Conservation (phyloP, 352 stramenopile genomes). For the Pythium biforme region DNA sequence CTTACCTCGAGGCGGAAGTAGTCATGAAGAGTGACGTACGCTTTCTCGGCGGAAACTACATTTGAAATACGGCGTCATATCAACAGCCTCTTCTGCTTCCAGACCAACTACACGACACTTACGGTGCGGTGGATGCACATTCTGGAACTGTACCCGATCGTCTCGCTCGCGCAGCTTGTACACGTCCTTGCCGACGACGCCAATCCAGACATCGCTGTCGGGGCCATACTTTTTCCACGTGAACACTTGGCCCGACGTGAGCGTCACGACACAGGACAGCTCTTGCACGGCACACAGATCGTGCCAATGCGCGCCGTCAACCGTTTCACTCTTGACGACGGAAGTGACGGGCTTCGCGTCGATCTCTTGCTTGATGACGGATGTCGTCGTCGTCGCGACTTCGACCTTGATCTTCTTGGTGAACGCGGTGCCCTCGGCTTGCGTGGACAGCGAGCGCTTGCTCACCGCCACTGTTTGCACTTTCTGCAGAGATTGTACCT, state of each 20-base stretch:
- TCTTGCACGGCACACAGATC: slow-evolving; percentile 22
- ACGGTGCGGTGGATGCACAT: slow-evolving; percentile 22
- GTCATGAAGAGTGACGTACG: slow-evolving; percentile 8
- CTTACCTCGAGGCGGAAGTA: slow-evolving; percentile 30
- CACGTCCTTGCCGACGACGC: slow-evolving; percentile 24
- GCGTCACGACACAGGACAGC: slow-evolving; percentile 29
- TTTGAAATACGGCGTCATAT: no score
- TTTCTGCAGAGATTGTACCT: not conserved
- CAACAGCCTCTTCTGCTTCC: not conserved
- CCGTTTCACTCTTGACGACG: not conserved
- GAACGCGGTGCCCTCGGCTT: not conserved
- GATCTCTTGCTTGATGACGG: slow-evolving; percentile 8
- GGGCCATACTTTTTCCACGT: slow-evolving; percentile 26
- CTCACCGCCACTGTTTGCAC: not conserved
- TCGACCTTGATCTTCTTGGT: slow-evolving; percentile 30
- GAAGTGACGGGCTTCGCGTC: not conserved
- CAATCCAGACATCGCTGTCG: slow-evolving; percentile 15
- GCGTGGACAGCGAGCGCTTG: slow-evolving; percentile 14
- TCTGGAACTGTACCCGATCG: slow-evolving; percentile 24
- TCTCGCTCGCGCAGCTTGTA: slow-evolving; percentile 25
- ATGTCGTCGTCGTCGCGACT: not conserved
- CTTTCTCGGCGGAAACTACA: slow-evolving; percentile 12
- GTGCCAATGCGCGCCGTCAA: slow-evolving; percentile 1
- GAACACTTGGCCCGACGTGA: slow-evolving; percentile 33
- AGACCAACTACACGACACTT: not conserved